Evolutionary conservation across 139 green algal genomes (phyloP), one percentile per base, ranked within the genome.

Genomic region (Tetradesmus obliquus): DNA sequence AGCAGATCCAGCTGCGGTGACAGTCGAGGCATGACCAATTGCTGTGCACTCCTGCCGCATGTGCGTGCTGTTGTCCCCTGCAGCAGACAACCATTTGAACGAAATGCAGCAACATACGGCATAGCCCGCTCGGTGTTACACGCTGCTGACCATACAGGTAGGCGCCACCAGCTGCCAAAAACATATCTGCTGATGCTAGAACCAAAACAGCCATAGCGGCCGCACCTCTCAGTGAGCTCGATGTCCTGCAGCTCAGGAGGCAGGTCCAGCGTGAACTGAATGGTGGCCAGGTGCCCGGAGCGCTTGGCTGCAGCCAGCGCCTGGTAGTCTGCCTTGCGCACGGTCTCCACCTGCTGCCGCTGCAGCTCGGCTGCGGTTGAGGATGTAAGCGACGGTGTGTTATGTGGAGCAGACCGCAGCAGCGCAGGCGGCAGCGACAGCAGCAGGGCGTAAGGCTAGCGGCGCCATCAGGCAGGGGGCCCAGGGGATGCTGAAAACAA

Each of bases 251-350:
- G 89, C 66, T 92, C 89, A 57, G 22, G n/a, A 2, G 89, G 89
- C 62, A 92, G 82, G 51, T 92, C 89, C 89, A 92, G 62, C 5
- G 62, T 89, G 66, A 92, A 92, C 22, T 58, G 22, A 10, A 92
- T 79, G 15, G 82, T 92, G n/a, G 82, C 82, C 51, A 92, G 69
- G 3, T 82, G 55, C 45, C 89, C 82, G 3, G 66, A 69, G 51
- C 89, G 89, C 89, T 92, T 92, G 54, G 89, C 89, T 20, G 89
- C 81, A 22, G 88, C 88, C 79, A 91, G 88, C 22, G 88, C 72
- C 45, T 91, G 88, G 32, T 87, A 91, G 76, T 91, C 88, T 53
- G 88, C 76, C 79, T 91, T 91, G 88, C 88, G 88, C 54, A 79
- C 12, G 3, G n/a, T 45, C 76, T 91, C 88, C 45, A 91, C 45